Evolutionary conservation across 108 stramenopile species (phyloP).

Genomic region (Skeletonema marinoi): DNA sequence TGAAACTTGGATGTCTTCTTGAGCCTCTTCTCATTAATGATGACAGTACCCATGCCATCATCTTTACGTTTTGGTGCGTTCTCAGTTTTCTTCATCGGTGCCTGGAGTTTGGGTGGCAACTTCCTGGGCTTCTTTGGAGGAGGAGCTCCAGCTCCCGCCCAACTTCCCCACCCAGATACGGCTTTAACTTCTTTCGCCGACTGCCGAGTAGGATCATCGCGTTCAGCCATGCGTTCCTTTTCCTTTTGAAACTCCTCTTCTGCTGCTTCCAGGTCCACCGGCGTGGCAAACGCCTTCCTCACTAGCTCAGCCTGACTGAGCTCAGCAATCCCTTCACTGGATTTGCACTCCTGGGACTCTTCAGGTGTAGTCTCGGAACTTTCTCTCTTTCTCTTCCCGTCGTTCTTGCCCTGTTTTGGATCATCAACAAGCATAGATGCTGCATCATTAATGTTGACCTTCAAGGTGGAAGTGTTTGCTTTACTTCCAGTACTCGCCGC

Average conservation of each 20-base stretch:
- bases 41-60: conserved; percentile 82
- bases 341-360: neutral
- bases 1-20: conserved; percentile 90
- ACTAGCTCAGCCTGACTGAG: conserved; percentile 91
- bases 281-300: conserved; percentile 88
- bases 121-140: conserved; percentile 69
- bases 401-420: neutral
- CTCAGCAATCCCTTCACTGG: conserved; percentile 22
- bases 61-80: conserved; percentile 70
- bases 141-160: conserved; percentile 87
- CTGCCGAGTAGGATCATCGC: conserved; percentile 79
- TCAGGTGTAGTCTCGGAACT: neutral
- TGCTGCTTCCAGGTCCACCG: conserved; percentile 70
- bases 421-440: conserved; percentile 50
- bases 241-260: conserved; percentile 91
- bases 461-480: conserved; percentile 15
- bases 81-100: conserved; percentile 57
- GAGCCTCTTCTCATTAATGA: conserved; percentile 92
- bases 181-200: conserved; percentile 48
- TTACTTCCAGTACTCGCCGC: conserved; percentile 11
- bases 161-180: conserved; percentile 88
- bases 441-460: conserved; percentile 40
- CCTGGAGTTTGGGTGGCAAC: conserved; percentile 57
- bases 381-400: conserved; percentile 7
- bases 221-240: conserved; percentile 79